Evolutionary conservation across 208 protist genomes (phyloP).

Genomic region (Angomonas deanei): DNA sequence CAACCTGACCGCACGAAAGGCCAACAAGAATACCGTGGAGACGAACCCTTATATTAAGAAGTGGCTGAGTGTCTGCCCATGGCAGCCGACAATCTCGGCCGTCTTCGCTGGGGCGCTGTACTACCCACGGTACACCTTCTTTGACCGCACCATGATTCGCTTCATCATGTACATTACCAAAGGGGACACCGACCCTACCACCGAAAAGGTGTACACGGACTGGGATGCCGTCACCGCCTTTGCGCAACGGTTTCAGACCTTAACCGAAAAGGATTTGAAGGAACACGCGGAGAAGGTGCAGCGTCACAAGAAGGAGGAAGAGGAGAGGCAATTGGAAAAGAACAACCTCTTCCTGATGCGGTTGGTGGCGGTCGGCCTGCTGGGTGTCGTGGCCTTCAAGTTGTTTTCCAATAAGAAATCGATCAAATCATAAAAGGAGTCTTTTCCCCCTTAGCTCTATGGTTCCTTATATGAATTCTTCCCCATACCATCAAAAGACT

Average conservation of each 20-base stretch:
- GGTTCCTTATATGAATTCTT: too few species aligned
- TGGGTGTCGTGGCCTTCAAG: not conserved
- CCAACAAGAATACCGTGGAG: constrained; percentile 10
- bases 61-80: constrained; percentile 12
- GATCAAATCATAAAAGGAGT: too few species aligned
- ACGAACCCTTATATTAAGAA: constrained; percentile 21
- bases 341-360: not conserved
- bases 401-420: not conserved
- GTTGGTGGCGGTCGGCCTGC: not conserved
- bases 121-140: constrained; percentile 22
- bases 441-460: too few species aligned
- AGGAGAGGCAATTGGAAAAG: not conserved
- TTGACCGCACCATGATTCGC: constrained; percentile 17
- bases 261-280: not conserved
- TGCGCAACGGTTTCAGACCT: not conserved
- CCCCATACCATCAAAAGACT: too few species aligned
- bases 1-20: constrained; percentile 19
- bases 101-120: constrained; percentile 23
- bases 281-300: not conserved
- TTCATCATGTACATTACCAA: constrained; percentile 22
- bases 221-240: constrained; percentile 13
- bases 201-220: constrained; percentile 21
- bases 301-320: not conserved
- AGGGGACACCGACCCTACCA: constrained; percentile 18
- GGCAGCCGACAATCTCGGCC: constrained; percentile 7